Base-by-base conservation (phyloP, 1,139 yeast genomes). In the Debaryomyces sp. region DNA sequence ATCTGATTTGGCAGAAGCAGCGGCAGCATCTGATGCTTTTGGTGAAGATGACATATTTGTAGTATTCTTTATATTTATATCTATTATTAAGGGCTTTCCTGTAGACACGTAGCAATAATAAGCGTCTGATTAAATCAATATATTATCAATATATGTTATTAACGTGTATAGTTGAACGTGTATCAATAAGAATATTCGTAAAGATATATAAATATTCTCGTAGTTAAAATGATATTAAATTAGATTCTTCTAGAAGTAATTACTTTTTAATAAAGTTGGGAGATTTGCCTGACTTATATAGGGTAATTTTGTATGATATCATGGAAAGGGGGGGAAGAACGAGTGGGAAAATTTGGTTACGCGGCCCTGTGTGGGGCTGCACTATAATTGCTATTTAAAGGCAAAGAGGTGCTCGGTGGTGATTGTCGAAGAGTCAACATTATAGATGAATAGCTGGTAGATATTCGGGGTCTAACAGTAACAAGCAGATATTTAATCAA, bases 1-100 rank as follows among this genome's bases (percentile, higher is more conserved):
- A 2, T 43, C 46, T 15, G 47, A 54, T 13, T 44, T 22, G 4
- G 38, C 38, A 17, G 38, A 48, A 23, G 57, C 54, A 17, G 52
- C 54, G 29, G 50, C 41, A 9, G 39, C 26, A 18, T 35, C 47
- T 13, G 50, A 34, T 26, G 50, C 38, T 17, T 41, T 30, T 41
- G 24, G 37, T 29, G 43, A 39, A 1, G 34, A 30, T 21, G 43
- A 23, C 43, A 41, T 41, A n/a, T 30, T 22, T 30, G 27, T 30
- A 26, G 27, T 21, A 29, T 33, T 24, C 40, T 33, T 36, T 27
- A n/a, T 35, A 41, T 10, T 32, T 32, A 12, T 41, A 17, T 32
- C 23, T 32, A 38, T 44, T 18, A 18, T n/a, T 43, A 12, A 1
- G 13, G 22, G 34, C 4, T 8, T 21, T 6, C 12, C 27, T 35